phyloP scores from a whole-genome alignment of 2,329 filamentous ascomycete genomes.

The Cercospora janseana region DNA sequence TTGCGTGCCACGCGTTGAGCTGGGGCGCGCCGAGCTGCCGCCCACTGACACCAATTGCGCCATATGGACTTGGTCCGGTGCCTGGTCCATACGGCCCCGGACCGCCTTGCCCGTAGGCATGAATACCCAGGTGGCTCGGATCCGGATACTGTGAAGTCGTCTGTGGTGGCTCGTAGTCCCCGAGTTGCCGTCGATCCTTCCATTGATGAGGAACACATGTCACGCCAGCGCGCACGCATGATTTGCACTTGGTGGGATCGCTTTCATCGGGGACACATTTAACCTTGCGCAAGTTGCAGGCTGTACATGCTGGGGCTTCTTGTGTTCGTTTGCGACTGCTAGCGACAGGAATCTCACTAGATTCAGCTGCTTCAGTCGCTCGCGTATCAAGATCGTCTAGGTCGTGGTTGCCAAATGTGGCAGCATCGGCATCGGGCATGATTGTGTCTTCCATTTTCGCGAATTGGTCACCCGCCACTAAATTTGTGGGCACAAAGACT shows the following conservation, averaged over 20 bases:
- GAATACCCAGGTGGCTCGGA: constrained; percentile 9
- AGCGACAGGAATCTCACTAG: neutral
- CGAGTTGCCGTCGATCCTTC: constrained; percentile 8
- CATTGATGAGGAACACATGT: constrained; percentile 1
- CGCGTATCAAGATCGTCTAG: constrained; percentile 1
- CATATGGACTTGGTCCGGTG: constrained; percentile 6
- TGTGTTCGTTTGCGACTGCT: neutral
- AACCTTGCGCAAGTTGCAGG: constrained; percentile 9
- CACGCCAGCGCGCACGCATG: constrained; percentile 5
- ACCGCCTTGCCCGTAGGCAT: neutral
- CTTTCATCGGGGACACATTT: constrained; percentile 7
- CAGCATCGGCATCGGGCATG: neutral
- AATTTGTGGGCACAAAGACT: neutral
- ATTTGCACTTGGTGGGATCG: constrained; percentile 6
- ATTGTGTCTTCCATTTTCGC: constrained; percentile 9
- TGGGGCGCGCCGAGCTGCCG: constrained; percentile 6
- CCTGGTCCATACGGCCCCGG: constrained; percentile 7
- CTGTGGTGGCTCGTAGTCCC: constrained; percentile 3
- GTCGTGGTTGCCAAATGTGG: constrained; percentile 4
- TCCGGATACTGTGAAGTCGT: constrained; percentile 10
- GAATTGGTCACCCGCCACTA: constrained; percentile 7
- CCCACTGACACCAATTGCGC: neutral
- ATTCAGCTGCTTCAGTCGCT: neutral
- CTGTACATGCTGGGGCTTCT: constrained; percentile 6
- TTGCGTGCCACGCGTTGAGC: constrained; percentile 4